These are phyloP conservation scores for Naumovozyma castellii DNA, from an alignment of 805 yeast genomes.

Conservation along the genomic window DNA sequence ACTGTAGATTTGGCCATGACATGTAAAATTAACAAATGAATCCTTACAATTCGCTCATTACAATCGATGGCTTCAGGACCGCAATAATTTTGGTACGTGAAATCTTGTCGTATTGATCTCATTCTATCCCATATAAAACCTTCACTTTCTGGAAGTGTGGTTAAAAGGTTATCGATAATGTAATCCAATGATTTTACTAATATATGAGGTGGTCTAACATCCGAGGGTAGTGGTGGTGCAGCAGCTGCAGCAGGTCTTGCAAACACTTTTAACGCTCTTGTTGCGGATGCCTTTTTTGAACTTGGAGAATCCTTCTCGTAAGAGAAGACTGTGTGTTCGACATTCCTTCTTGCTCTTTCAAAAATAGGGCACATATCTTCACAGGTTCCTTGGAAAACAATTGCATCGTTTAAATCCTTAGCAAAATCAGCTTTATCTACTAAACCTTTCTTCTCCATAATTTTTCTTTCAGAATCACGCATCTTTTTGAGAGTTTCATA, in stretches of 20 bases:
- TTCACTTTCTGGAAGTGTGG: slow-evolving; percentile 71
- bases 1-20: slow-evolving; percentile 65
- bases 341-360: slow-evolving; percentile 79
- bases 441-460: slow-evolving; percentile 71
- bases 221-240: slow-evolving; percentile 95
- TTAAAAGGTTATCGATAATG: slow-evolving; percentile 53
- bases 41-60: slow-evolving; percentile 81
- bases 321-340: slow-evolving; percentile 75
- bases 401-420: slow-evolving; percentile 81
- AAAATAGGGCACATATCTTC: slow-evolving; percentile 89
- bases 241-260: slow-evolving; percentile 97
- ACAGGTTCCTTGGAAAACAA: slow-evolving; percentile 80
- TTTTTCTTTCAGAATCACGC: slow-evolving; percentile 63
- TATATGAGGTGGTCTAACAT: slow-evolving; percentile 86
- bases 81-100: slow-evolving; percentile 85
- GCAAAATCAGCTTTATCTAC: slow-evolving; percentile 82
- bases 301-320: slow-evolving; percentile 57
- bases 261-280: slow-evolving; percentile 77
- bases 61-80: slow-evolving; percentile 93
- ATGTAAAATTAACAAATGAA: slow-evolving; percentile 75
- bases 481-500: slow-evolving; percentile 67
- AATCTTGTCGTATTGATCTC: slow-evolving; percentile 91
- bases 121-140: slow-evolving; percentile 96
- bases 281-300: slow-evolving; percentile 46
- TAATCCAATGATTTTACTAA: slow-evolving; percentile 60